phyloP scores from a whole-genome alignment of 2,329 filamentous ascomycete species.

The Aspergillus chevalieri region DNA sequence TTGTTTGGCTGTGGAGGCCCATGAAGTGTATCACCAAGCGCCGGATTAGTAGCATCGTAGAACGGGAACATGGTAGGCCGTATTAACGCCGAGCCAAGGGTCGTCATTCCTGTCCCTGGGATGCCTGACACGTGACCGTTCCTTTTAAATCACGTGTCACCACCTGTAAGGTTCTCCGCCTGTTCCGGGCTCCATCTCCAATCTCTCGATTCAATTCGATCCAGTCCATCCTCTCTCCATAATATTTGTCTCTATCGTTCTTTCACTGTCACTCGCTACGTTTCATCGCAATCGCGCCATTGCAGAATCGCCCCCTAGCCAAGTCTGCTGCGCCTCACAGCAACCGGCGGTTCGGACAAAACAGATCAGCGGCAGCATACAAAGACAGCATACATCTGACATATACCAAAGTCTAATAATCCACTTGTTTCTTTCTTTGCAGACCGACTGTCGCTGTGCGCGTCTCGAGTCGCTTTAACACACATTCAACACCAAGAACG shows the following conservation, averaged over 20 bases:
- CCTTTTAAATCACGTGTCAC: too few species aligned
- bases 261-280: not conserved
- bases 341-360: too few species aligned
- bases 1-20: constrained; percentile 45
- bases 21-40: constrained; percentile 42
- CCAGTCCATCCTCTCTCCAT: not conserved
- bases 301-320: not conserved
- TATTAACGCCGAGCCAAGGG: not conserved
- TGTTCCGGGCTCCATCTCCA: not conserved
- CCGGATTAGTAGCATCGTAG: constrained; percentile 2
- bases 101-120: not conserved
- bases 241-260: not conserved
- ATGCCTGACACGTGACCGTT: not conserved
- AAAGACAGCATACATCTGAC: not conserved
- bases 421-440: not conserved
- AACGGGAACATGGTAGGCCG: too few species aligned
- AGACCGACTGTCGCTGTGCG: not conserved
- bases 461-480: not conserved
- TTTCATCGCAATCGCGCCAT: not conserved
- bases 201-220: not conserved
- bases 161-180: not conserved
- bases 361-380: too few species aligned
- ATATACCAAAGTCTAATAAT: not conserved
- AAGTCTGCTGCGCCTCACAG: too few species aligned
- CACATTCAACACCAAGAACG: not conserved